A percentile compares a stretch with the other conserved stretches of the same genome.
Evolutionary conservation across 2,329 filamentous ascomycete species (phyloP).

Genomic region (Coniochaeta sp.): DNA sequence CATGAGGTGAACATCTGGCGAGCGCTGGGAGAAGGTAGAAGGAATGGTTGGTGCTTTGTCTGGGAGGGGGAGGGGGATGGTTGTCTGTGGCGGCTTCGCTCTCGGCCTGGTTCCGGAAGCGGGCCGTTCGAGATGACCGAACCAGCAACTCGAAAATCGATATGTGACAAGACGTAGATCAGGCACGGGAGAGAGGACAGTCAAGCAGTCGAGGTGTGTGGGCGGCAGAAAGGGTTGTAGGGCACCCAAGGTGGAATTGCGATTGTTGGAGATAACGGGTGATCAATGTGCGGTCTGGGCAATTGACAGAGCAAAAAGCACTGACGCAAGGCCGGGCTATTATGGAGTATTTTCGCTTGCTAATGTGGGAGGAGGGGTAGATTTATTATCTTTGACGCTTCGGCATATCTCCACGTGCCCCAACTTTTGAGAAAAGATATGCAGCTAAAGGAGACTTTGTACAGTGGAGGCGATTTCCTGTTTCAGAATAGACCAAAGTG

Average conservation of each 20-base stretch:
- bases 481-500: too few species aligned
- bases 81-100: neutral
- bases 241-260: neutral
- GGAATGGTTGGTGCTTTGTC: conserved; percentile 16
- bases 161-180: neutral
- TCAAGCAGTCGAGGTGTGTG: neutral
- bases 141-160: neutral
- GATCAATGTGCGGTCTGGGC: conserved; percentile 1
- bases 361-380: neutral
- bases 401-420: conserved; percentile 2
- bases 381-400: neutral
- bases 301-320: neutral
- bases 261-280: neutral
- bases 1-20: conserved; percentile 53
- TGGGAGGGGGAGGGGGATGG: conserved; percentile 1
- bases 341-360: neutral
- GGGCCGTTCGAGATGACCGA: neutral
- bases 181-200: neutral
- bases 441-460: neutral
- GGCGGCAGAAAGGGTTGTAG: neutral
- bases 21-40: conserved; percentile 17
- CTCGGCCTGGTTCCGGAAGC: neutral
- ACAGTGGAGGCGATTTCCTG: too few species aligned
- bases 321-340: neutral
- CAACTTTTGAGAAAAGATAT: neutral